Evolutionary conservation across 768 basidiomycete genomes (phyloP), one percentile per base, ranked within the genome.

Genomic region (Suillus subluteus): DNA sequence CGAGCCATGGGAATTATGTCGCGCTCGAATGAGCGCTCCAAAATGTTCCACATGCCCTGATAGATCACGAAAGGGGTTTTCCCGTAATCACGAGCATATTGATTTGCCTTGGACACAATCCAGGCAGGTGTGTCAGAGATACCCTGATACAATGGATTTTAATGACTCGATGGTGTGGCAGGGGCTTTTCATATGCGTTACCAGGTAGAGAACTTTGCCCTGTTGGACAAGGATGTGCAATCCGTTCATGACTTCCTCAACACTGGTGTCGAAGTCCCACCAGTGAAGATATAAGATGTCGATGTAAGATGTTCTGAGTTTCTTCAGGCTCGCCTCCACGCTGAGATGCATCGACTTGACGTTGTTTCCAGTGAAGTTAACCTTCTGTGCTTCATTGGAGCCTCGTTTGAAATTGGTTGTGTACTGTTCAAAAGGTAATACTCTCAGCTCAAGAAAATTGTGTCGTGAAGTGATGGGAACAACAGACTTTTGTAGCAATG

Each of bases 321-420:
- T 72, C 61, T 71, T 69, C 64, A 69, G 64, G 62, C 65, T 68
- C 9, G 71, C 78, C 30, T 75, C 71, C 2, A 86, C 73, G 26
- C 81, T 80, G 54, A 84, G 41, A 32, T 77, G 75, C 71, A 86
- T 72, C 4, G 77, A 79, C 69, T 87, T 86, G 66, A 74, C 65
- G 65, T 76, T 79, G 70, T 89, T 88, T 2, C 88, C 88, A 2
- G 70, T 71, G 67, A 81, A 85, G 58, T 82, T 73, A 1, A 78
- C 74, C 54, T 83, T 79, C 54, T 81, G 76, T 23, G 63, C 62
- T 65, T 69, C 54, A 15, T 38, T 35, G 11, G 73, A 59, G 18
- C 62, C 69, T 7, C 59, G 44, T 40, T 74, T 52, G 58, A 65
- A 77, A 37, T 71, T 75, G 12, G 68, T 66, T 0, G 75, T 64